Evolutionary conservation across 345 rosid species (phyloP).

Genomic region (Arabidopsis suecica): DNA sequence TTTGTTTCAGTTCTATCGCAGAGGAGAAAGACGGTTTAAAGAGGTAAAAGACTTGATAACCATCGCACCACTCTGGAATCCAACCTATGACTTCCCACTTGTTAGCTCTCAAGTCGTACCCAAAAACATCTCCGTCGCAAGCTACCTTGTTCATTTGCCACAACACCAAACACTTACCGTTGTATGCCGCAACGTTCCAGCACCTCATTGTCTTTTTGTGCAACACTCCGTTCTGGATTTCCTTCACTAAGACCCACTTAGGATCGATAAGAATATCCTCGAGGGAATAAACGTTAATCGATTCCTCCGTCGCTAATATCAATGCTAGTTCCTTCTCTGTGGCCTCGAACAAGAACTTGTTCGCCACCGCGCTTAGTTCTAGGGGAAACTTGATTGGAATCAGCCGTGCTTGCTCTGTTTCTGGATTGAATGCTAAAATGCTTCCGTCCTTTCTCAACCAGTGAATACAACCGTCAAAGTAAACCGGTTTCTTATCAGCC

Average conservation of each 20-base stretch:
- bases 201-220: no score
- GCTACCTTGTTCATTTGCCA: neutral
- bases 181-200: neutral
- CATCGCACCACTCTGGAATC: neutral
- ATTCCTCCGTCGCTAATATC: neutral
- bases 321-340: neutral
- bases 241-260: neutral
- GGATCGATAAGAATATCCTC: neutral
- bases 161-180: neutral
- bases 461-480: neutral
- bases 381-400: neutral
- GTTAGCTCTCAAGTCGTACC: neutral
- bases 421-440: neutral
- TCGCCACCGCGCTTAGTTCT: no score
- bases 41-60: no score
- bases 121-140: neutral
- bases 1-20: neutral
- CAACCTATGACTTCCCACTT: neutral
- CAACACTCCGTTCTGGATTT: neutral
- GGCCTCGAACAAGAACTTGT: neutral
- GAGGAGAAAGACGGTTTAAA: conserved; percentile 1
- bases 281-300: neutral
- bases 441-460: conserved; percentile 19
- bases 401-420: neutral
- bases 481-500: neutral